Evolutionary conservation across 2,329 filamentous ascomycete species (phyloP), one percentile per base, ranked within the genome.

Genomic region (Trichoderma citrinoviride): DNA sequence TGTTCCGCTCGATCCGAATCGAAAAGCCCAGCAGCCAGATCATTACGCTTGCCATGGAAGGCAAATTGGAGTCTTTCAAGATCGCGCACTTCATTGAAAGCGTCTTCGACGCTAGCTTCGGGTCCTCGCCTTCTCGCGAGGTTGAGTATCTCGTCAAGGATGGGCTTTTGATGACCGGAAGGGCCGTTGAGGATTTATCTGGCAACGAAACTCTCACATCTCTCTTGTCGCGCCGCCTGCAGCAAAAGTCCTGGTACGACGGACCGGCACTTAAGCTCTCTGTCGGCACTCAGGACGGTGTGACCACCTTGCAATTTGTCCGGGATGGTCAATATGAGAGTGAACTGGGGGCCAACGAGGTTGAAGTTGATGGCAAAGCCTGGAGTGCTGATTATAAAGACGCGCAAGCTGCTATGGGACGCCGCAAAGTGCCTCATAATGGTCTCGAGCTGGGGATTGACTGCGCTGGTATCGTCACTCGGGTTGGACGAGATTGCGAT

Each of bases 391-490:
- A n/a, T 33, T 14, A 50, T 5, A 17, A 37, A 17, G 57, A 61
- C 27, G 10, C 29, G 3, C 40, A 21, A 10, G 19, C 17, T 2
- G 52, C 14, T 5, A 29, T 56, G 8, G 6, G 57, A 47, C 58
- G 58, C 14, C 43, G 27, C 3, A 8, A 50, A n/a, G 46, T 52
- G 21, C 27, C 43, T 10, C 57, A 61, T 5, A 3, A 52, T 8
- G 37, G 21, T 17, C 15, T 52, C 8, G 21, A 27, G 1, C 44
- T 72, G 23, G 71, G 69, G 10, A 33, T 23, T 5, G 72, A 73
- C 6, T 69, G 64, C 15, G 66, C 71, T 2, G 73, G 73, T 23
- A 49, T 72, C n/a, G 68, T 74, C n/a, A 69, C 63, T 3, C 65
- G 66, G 7, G 55, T 67, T 1, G 72, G 72, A 19, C 25, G 7